Conservation (phyloP, 2,329 filamentous ascomycete genomes). For the Ophiocordyceps camponoti-rufipedis region DNA sequence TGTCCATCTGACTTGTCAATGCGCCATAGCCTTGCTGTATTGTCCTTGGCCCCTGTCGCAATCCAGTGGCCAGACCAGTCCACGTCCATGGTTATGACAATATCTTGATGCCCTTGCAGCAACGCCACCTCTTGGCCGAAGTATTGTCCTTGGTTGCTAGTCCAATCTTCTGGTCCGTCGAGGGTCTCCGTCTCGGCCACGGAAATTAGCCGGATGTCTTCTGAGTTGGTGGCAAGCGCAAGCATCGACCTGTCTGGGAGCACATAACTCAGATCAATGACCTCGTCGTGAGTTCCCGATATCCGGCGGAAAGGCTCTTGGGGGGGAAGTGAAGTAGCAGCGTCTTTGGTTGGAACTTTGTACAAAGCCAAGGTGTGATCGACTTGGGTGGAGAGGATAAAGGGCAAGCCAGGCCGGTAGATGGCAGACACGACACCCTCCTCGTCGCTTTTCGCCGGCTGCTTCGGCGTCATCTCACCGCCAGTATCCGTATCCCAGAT, state of each 20-base stretch:
- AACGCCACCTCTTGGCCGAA: constrained; percentile 82
- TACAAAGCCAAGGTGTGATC: constrained; percentile 79
- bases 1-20: constrained; percentile 59
- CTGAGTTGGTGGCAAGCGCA: constrained; percentile 85
- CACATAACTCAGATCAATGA: constrained; percentile 84
- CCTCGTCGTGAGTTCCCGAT: constrained; percentile 92
- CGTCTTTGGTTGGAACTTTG: constrained; percentile 22
- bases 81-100: constrained; percentile 83
- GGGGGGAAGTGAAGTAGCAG: constrained; percentile 15
- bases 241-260: constrained; percentile 64
- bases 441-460: constrained; percentile 38
- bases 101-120: constrained; percentile 82
- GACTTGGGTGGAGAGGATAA: constrained; percentile 66
- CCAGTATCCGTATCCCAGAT: constrained; percentile 69
- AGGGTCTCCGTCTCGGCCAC: constrained; percentile 25
- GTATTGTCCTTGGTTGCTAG: constrained; percentile 27
- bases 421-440: constrained; percentile 57
- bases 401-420: constrained; percentile 44
- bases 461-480: constrained; percentile 60
- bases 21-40: constrained; percentile 79
- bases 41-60: constrained; percentile 91
- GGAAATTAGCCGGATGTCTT: constrained; percentile 78
- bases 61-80: constrained; percentile 98
- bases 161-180: constrained; percentile 6
- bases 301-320: constrained; percentile 53